Percentiles rank a stretch among this genome's conserved stretches.
Evolutionary conservation across 805 yeast genomes (phyloP).

Genomic region (Saccharomyces eubayanus): DNA sequence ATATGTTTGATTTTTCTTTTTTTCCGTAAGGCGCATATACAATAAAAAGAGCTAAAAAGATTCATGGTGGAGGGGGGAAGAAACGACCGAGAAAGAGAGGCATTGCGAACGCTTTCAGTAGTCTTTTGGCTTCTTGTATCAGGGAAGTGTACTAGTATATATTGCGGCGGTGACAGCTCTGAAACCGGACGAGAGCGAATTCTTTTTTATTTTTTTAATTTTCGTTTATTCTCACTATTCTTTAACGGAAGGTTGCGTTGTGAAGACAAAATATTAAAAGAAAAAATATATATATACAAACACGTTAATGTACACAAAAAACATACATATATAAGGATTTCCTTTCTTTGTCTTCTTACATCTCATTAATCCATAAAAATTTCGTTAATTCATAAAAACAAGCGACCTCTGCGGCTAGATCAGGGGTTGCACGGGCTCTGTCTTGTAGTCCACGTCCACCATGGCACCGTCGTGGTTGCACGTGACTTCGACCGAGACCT

Average conservation of each 20-base stretch:
- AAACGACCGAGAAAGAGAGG: too few relatives aligned
- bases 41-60: too few relatives aligned
- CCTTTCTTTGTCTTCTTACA: not conserved
- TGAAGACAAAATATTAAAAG: not conserved
- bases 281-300: not conserved
- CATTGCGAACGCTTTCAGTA: too few relatives aligned
- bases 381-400: not conserved
- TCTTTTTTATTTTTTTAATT: not conserved
- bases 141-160: too few relatives aligned
- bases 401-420: not conserved
- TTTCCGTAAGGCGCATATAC: too few relatives aligned
- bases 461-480: slow-evolving; percentile 59
- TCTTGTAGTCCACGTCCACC: slow-evolving; percentile 58
- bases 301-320: not conserved
- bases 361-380: not conserved
- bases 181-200: too few relatives aligned
- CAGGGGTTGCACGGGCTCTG: slow-evolving; percentile 34
- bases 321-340: not conserved
- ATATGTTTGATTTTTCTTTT: too few relatives aligned
- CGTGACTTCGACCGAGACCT: slow-evolving; percentile 51
- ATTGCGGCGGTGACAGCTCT: too few relatives aligned
- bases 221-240: not conserved
- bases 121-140: too few relatives aligned
- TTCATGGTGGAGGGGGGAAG: too few relatives aligned
- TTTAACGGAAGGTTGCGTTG: not conserved